Evolutionary conservation across 352 stramenopile species (phyloP), one percentile per base, ranked within the genome.

Genomic region (Globisporangium mamillatum): DNA sequence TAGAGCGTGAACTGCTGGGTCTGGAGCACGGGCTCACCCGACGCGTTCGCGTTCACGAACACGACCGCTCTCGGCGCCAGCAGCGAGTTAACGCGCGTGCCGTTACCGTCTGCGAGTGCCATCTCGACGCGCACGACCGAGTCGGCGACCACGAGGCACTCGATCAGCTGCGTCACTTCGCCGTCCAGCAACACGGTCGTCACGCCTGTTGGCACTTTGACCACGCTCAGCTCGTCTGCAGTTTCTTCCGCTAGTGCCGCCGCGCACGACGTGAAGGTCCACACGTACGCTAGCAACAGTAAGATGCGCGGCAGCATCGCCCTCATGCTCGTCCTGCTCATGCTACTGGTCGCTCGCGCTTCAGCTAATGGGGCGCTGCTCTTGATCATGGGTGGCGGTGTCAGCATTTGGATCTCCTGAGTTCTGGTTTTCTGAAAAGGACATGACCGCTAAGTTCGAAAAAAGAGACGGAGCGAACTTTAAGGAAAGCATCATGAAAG

Each of bases 131-230:
- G 73, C 74, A 90, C 75, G 9, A 67, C 46, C n/a, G 81, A 75
- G 3, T 73, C 56, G 1, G 74, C 64, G 61, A 76, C 48, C 65
- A 90, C 79, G 67, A 68, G 72, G 60, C 78, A 88, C 29, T 75
- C 70, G 48, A 88, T 79, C 36, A 75, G 64, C 25, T 88, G 76
- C 63, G 75, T 75, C 54, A 82, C 68, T 6, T 74, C 68, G 3
- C 57, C 67, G 41, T 75, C 73, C 10, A 88, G 58, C 52, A 77
- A 67, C 27, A 90, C 77, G 1, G 75, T 81, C 50, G 77, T 88
- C 61, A 86, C 70, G 61, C 81, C 81, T 10, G 73, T 75, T 18
- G 83, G 83, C 36, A 92, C 83, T n/a, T 76, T 65, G 53, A 91
- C 79, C 24, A 82, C 34, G 52, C 63, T 59, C 27, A 29, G 27